A percentile compares a stretch with the other conserved stretches of the same genome.
phyloP scores from a whole-genome alignment of 805 yeast genomes.

The Wickerhamiella alocasiicola region DNA sequence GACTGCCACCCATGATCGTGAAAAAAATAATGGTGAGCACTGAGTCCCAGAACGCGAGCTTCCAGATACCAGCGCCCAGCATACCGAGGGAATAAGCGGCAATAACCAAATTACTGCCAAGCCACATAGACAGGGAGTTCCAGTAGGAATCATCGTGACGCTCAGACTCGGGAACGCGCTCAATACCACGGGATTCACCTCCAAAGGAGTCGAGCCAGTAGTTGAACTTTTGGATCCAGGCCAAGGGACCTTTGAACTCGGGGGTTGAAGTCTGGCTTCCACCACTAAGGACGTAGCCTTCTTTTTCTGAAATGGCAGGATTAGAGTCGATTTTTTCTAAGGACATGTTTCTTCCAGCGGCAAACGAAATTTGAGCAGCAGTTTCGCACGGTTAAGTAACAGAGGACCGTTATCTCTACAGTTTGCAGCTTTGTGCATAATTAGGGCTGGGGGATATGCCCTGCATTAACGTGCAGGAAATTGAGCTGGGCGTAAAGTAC shows the following conservation, averaged over 20 bases:
- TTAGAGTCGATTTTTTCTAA: too few species aligned
- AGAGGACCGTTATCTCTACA: too few species aligned
- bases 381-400: neutral
- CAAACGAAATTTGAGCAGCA: neutral
- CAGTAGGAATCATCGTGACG: slow-evolving; percentile 52
- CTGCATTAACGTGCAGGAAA: too few species aligned
- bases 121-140: slow-evolving; percentile 80
- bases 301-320: too few species aligned
- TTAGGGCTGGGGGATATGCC: too few species aligned
- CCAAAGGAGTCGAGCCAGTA: slow-evolving; percentile 18
- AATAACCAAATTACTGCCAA: slow-evolving; percentile 76
- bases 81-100: slow-evolving; percentile 4
- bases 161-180: slow-evolving; percentile 66
- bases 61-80: slow-evolving; percentile 46
- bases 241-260: neutral
- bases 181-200: slow-evolving; percentile 64
- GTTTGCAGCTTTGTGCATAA: too few species aligned
- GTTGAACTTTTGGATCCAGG: slow-evolving; percentile 15
- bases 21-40: slow-evolving; percentile 59
- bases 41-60: slow-evolving; percentile 61
- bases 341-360: neutral
- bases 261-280: neutral
- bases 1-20: slow-evolving; percentile 54
- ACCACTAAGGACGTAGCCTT: too few species aligned
- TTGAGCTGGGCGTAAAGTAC: too few species aligned